Percentiles rank a stretch among this genome's conserved stretches.
phyloP scores from a whole-genome alignment of 192 early-diverging fungal species.

The Paraglomus brasilianum region DNA sequence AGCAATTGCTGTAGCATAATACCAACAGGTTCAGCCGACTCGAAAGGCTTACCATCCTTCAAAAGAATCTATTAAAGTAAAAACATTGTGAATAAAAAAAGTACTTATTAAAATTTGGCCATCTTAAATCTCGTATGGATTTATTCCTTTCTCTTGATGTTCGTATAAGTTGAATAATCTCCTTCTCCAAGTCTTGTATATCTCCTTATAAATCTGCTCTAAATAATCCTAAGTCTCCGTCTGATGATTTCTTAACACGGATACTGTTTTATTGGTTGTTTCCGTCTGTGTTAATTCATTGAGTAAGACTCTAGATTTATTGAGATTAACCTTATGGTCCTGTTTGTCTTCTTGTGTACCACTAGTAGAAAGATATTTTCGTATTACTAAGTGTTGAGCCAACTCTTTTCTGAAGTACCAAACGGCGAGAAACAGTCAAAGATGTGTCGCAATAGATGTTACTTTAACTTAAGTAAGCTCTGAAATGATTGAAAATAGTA shows the following conservation, averaged over 20 bases:
- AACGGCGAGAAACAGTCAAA: too few species aligned
- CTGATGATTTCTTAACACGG: too few species aligned
- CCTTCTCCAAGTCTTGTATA: neutral
- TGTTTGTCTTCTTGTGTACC: neutral
- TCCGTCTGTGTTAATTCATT: neutral
- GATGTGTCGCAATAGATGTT: too few species aligned
- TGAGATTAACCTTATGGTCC: neutral
- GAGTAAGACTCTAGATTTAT: neutral
- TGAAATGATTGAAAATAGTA: too few species aligned
- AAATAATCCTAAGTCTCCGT: neutral
- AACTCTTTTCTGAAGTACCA: neutral
- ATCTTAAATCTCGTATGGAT: neutral
- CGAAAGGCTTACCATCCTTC: neutral
- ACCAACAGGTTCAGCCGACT: slow-evolving; percentile 2
- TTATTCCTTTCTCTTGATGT: neutral
- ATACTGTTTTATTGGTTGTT: neutral
- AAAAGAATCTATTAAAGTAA: slow-evolving; percentile 8
- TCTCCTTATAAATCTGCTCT: neutral
- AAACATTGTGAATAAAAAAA: slow-evolving; percentile 7
- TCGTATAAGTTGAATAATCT: neutral
- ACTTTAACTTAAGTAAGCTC: too few species aligned
- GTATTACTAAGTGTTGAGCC: neutral
- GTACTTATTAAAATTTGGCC: neutral
- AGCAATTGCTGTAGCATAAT: neutral
- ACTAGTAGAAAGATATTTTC: neutral